These are phyloP conservation scores for Nicotiana knightiana DNA, from an alignment of 257 asterid species.

Conservation along the genomic window DNA sequence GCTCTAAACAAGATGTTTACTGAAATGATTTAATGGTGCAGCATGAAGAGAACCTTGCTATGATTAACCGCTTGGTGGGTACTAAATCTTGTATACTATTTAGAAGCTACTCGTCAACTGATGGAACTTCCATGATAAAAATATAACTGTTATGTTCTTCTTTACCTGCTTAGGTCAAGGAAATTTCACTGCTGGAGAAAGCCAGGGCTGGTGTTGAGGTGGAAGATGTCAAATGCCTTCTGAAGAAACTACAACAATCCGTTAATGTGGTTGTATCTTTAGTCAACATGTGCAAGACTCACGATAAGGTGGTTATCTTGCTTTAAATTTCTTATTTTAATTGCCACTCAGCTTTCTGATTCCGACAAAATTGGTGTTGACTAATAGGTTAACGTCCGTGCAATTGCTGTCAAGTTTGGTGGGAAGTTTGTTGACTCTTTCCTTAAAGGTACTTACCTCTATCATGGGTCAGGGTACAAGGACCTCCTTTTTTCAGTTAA, in stretches of 20 bases:
- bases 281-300: constrained; percentile 60
- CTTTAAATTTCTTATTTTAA: neutral
- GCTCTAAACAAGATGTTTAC: constrained; percentile 20
- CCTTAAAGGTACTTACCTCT: constrained; percentile 53
- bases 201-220: constrained; percentile 39
- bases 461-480: neutral
- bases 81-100: constrained; percentile 10
- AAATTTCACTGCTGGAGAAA: constrained; percentile 48
- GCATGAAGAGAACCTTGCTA: constrained; percentile 77
- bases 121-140: constrained; percentile 1
- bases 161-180: constrained; percentile 48
- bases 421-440: constrained; percentile 82
- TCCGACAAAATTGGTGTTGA: constrained; percentile 15
- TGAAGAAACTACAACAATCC: constrained; percentile 57
- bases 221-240: constrained; percentile 43
- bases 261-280: constrained; percentile 65
- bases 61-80: constrained; percentile 66
- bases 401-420: constrained; percentile 79
- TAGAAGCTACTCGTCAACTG: neutral
- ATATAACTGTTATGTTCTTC: neutral
- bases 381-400: constrained; percentile 62
- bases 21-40: constrained; percentile 31
- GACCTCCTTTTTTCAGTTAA: neutral
- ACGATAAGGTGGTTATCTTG: constrained; percentile 46
- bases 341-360: neutral